A percentile compares a stretch with the other conserved stretches of the same genome.
Conservation (phyloP, 2,329 filamentous ascomycete species). For the Metarhizium guizhouense region DNA sequence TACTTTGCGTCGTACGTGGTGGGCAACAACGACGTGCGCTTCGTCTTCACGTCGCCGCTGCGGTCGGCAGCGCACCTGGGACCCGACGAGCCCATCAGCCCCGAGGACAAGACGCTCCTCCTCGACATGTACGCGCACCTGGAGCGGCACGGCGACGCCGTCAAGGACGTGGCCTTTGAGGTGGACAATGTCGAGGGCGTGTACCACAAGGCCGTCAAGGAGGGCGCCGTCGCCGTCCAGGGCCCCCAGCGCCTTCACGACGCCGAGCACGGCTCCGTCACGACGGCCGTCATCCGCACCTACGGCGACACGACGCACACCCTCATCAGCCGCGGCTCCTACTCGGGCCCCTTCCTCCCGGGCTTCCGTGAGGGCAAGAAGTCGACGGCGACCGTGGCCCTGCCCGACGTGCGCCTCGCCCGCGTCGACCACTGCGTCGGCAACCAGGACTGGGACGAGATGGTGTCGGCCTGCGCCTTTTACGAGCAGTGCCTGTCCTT, state of each 20-base stretch:
- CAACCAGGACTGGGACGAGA: conserved; percentile 92
- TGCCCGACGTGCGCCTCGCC: conserved; percentile 58
- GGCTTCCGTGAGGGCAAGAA: conserved; percentile 57
- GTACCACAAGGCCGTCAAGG: conserved; percentile 61
- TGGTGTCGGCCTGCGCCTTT: conserved; percentile 57
- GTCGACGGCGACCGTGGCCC: conserved; percentile 26
- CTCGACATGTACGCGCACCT: conserved; percentile 73
- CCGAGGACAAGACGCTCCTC: conserved; percentile 57
- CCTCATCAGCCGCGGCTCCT: conserved; percentile 63
- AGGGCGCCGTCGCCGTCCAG: conserved; percentile 54
- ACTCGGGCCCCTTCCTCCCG: conserved; percentile 72
- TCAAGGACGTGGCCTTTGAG: conserved; percentile 92
- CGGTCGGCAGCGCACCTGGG: conserved; percentile 49
- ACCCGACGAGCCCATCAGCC: conserved; percentile 50
- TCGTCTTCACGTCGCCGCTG: conserved; percentile 76
- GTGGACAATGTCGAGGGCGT: conserved; percentile 82
- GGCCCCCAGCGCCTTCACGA: conserved; percentile 47
- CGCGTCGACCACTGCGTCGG: conserved; percentile 95
- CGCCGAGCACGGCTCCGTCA: conserved; percentile 56
- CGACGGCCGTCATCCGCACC: conserved; percentile 73
- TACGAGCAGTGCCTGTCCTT: conserved; percentile 88
- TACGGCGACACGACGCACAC: conserved; percentile 96
- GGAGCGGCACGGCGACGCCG: conserved; percentile 82
- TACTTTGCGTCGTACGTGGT: conserved; percentile 79
- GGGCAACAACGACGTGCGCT: conserved; percentile 64